Evolutionary conservation across 345 rosid genomes (phyloP).

Genomic region (Mallotus nudiflorus): DNA sequence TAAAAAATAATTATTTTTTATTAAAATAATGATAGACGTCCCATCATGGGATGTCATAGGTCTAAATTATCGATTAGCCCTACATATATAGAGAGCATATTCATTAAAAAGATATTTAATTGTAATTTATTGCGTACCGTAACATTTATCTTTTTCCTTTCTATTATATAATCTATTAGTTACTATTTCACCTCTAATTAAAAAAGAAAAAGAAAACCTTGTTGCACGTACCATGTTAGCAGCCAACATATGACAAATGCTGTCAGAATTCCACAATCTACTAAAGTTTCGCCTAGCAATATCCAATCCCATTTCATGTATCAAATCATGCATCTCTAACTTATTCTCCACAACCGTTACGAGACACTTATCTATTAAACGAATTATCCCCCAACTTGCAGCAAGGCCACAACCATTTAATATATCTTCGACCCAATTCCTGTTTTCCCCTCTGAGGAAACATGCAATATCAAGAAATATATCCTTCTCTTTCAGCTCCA

Average conservation of each 20-base stretch:
- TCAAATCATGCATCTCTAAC: not conserved
- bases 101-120: too few relatives aligned
- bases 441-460: not conserved
- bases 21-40: too few relatives aligned
- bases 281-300: not conserved
- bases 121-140: too few relatives aligned
- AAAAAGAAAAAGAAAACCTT: not conserved
- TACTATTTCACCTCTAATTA: too few relatives aligned
- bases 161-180: too few relatives aligned
- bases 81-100: too few relatives aligned
- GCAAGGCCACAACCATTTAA: not conserved
- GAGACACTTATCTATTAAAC: not conserved
- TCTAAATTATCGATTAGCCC: too few relatives aligned
- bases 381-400: not conserved
- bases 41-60: too few relatives aligned
- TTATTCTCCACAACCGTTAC: not conserved
- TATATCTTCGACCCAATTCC: not conserved
- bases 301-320: not conserved
- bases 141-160: too few relatives aligned
- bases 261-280: not conserved
- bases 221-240: not conserved
- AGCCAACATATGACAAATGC: not conserved
- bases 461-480: constrained; percentile 8
- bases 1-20: too few relatives aligned
- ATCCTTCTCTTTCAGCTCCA: not conserved